phyloP scores from a whole-genome alignment of 2,329 filamentous ascomycete genomes.

The Escovopsis weberi region DNA sequence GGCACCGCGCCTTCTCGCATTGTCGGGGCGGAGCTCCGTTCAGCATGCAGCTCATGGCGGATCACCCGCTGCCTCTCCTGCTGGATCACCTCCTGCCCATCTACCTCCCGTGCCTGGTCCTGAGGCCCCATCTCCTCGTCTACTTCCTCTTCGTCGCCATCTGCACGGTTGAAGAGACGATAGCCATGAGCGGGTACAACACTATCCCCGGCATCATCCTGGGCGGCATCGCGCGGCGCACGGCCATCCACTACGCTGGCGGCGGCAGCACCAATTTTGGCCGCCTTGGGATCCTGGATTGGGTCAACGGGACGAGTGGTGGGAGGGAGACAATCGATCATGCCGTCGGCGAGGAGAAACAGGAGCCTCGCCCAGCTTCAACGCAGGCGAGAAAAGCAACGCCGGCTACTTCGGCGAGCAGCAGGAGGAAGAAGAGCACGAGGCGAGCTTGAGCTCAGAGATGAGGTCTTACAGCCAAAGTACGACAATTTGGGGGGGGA shows the following conservation, averaged over 20 bases:
- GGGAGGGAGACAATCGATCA: slow-evolving; percentile 34
- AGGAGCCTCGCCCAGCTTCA: no score
- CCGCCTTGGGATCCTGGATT: slow-evolving; percentile 48
- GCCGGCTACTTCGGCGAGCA: no score
- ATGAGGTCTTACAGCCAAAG: no score
- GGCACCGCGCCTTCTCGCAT: slow-evolving; percentile 36
- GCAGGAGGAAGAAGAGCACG: no score
- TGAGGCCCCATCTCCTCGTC: slow-evolving; percentile 58
- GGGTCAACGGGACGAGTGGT: slow-evolving; percentile 40
- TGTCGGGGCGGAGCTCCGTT: slow-evolving; percentile 40
- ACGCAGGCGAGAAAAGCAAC: no score
- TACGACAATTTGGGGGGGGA: no score
- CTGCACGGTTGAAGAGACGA: slow-evolving; percentile 50
- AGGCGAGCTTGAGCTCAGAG: no score
- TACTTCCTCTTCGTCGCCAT: slow-evolving; percentile 51
- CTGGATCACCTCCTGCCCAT: slow-evolving; percentile 49
- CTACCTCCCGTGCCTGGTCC: slow-evolving; percentile 48
- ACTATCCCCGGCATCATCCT: slow-evolving; percentile 39
- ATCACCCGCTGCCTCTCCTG: slow-evolving; percentile 52
- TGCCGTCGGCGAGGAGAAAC: no score
- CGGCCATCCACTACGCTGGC: slow-evolving; percentile 29
- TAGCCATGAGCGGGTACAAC: slow-evolving; percentile 54
- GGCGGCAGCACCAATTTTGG: slow-evolving; percentile 45
- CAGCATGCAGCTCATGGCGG: slow-evolving; percentile 48
- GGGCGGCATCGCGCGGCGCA: slow-evolving; percentile 32